Evolutionary conservation across 2,329 filamentous ascomycete genomes (phyloP).

Genomic region (Sarocladiaceae sp.): DNA sequence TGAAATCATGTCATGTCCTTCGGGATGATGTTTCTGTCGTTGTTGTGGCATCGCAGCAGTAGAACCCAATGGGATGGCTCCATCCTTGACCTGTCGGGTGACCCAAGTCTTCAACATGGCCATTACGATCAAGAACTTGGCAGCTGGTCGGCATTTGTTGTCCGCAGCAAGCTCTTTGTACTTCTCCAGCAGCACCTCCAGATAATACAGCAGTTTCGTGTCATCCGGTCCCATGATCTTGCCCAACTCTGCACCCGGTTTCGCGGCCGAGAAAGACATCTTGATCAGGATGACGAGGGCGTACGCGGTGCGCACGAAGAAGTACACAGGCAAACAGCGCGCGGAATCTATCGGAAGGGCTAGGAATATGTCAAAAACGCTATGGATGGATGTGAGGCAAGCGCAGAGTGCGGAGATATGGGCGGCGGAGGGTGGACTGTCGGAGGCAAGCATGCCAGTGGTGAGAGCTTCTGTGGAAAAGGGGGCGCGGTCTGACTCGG

Average conservation of each 20-base stretch:
- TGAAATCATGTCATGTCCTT: constrained; percentile 10
- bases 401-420: constrained; percentile 62
- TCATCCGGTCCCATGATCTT: constrained; percentile 62
- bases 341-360: constrained; percentile 52
- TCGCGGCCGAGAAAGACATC: constrained; percentile 61
- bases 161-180: constrained; percentile 58
- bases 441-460: constrained; percentile 33
- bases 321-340: constrained; percentile 62
- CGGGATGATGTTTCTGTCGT: constrained; percentile 10
- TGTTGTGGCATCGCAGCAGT: neutral
- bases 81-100: constrained; percentile 35
- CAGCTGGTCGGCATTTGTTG: constrained; percentile 57
- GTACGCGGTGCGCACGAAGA: constrained; percentile 66
- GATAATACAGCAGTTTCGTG: constrained; percentile 58
- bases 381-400: constrained; percentile 61
- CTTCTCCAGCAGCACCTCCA: constrained; percentile 63
- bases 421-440: constrained; percentile 33
- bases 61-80: neutral
- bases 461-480: constrained; percentile 39
- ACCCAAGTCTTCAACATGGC: constrained; percentile 68
- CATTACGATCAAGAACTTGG: constrained; percentile 66
- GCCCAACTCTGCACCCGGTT: constrained; percentile 59
- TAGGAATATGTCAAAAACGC: constrained; percentile 59
- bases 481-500: constrained; percentile 45
- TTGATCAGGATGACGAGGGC: constrained; percentile 68